These are phyloP conservation scores for Phoma sp. DNA, from an alignment of 2,329 filamentous ascomycete genomes.

Conservation along the genomic window DNA sequence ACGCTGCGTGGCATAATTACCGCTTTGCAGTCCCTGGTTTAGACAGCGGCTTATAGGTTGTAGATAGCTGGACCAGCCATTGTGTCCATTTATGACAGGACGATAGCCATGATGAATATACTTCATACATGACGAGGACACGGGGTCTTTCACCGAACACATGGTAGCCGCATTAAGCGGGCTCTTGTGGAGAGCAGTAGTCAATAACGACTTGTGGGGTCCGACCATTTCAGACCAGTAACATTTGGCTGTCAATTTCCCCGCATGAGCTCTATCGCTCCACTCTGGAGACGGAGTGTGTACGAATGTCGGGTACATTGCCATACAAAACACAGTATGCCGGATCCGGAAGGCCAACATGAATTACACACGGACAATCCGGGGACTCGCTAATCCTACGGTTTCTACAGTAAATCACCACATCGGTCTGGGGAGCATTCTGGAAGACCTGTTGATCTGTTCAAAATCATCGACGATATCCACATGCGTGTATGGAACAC, in stretches of 20 bases:
- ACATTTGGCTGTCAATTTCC: constrained; percentile 3
- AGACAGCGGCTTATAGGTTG: not conserved
- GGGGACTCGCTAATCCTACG: too few species aligned
- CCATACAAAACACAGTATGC: not conserved
- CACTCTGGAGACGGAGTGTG: constrained; percentile 8
- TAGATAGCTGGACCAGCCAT: not conserved
- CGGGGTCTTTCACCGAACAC: not conserved
- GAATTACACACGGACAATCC: not conserved
- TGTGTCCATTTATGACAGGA: too few species aligned
- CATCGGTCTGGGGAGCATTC: too few species aligned
- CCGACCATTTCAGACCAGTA: not conserved
- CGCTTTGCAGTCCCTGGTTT: not conserved
- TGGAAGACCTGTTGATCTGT: too few species aligned
- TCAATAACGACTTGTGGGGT: constrained; percentile 5
- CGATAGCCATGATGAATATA: not conserved
- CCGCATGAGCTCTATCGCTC: not conserved
- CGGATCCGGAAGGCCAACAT: constrained; percentile 8
- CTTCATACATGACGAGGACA: not conserved
- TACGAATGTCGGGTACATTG: constrained; percentile 1
- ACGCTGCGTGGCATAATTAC: not conserved
- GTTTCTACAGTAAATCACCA: too few species aligned
- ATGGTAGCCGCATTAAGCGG: not conserved
- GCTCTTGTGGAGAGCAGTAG: not conserved
- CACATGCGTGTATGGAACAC: not conserved
- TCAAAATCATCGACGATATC: too few species aligned